Percentiles rank a stretch among this genome's conserved stretches.
Evolutionary conservation across 805 yeast species (phyloP).

Genomic region (Kluyveromyces lactis): DNA sequence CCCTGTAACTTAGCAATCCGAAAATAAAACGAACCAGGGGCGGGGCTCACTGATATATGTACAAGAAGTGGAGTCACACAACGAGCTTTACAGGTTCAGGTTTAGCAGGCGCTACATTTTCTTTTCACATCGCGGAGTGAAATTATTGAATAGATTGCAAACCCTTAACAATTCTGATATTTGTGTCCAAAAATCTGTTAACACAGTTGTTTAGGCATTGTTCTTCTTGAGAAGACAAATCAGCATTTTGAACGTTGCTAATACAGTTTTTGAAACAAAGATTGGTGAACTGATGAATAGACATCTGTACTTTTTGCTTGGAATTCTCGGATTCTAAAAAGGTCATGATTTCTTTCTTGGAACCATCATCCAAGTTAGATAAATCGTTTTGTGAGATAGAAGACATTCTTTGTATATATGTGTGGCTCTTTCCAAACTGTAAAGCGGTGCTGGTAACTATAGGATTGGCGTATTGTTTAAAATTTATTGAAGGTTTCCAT

Average conservation of each 20-base stretch:
- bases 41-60: background rate
- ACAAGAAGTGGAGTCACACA: background rate
- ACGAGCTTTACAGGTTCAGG: too few species aligned
- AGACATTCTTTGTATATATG: constrained; percentile 18
- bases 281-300: constrained; percentile 83
- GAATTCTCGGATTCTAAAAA: constrained; percentile 80
- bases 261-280: constrained; percentile 87
- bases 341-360: constrained; percentile 64
- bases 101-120: too few species aligned
- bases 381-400: constrained; percentile 34
- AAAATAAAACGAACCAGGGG: too few species aligned
- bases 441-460: background rate
- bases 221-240: constrained; percentile 52
- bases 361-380: constrained; percentile 49
- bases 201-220: constrained; percentile 73
- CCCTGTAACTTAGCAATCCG: too few species aligned
- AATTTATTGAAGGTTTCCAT: too few species aligned
- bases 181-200: constrained; percentile 79
- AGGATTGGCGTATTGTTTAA: too few species aligned
- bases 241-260: constrained; percentile 36
- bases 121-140: too few species aligned
- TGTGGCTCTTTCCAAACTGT: background rate
- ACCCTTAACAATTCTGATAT: constrained; percentile 69
- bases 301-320: constrained; percentile 77
- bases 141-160: constrained; percentile 24